Conservation (phyloP, 331 rosid species). For the Erythrophleum ivorense region DNA sequence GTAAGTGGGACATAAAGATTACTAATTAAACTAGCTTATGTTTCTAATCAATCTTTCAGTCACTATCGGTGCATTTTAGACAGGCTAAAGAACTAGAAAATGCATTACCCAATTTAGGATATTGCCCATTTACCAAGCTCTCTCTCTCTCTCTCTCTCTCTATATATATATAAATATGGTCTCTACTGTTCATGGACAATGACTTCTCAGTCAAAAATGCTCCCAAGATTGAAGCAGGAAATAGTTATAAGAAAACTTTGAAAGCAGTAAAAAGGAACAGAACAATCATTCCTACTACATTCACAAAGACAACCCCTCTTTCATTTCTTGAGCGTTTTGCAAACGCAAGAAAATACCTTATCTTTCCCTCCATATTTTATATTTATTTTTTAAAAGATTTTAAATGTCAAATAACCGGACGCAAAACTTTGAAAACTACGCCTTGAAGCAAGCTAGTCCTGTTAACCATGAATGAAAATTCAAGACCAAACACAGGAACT, state of each 20-base stretch:
- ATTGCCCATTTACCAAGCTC: neutral
- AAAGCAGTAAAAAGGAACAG: slow-evolving; percentile 45
- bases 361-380: too few relatives aligned
- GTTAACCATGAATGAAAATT: neutral
- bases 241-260: slow-evolving; percentile 26
- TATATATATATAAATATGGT: neutral
- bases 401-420: too few relatives aligned
- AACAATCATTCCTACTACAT: slow-evolving; percentile 11
- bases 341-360: too few relatives aligned
- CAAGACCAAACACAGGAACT: neutral
- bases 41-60: neutral
- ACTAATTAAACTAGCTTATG: neutral
- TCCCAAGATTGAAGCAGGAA: slow-evolving; percentile 25
- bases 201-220: slow-evolving; percentile 61
- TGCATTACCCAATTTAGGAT: too few relatives aligned
- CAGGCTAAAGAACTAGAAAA: too few relatives aligned
- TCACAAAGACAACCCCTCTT: neutral
- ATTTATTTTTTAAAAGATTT: too few relatives aligned
- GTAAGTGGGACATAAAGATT: neutral
- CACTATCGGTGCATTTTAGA: too few relatives aligned
- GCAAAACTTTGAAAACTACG: too few relatives aligned
- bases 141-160: neutral
- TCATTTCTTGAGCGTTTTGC: neutral
- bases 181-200: slow-evolving; percentile 56
- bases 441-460: neutral